Percentiles rank a stretch among this genome's conserved stretches.
phyloP scores from a whole-genome alignment of 2,329 filamentous ascomycete genomes.

The Arthrinium puccinioides region DNA sequence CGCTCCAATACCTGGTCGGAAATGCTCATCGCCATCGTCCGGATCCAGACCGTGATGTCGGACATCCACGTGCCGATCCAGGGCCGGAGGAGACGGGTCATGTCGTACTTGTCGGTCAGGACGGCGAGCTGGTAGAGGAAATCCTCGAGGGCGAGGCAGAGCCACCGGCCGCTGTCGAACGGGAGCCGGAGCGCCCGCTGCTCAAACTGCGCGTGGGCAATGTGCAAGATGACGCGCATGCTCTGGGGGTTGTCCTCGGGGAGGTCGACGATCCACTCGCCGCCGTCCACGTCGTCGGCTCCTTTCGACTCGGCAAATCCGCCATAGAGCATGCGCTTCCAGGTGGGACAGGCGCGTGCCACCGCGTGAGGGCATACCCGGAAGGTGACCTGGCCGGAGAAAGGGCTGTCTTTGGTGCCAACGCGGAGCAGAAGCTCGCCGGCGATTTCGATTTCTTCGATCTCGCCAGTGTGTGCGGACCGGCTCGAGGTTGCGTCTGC shows the following conservation, averaged over 20 bases:
- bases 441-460: no score
- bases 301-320: constrained; percentile 16
- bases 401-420: no score
- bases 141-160: background rate
- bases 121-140: background rate
- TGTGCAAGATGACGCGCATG: constrained; percentile 20
- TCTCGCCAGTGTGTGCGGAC: no score
- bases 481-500: no score
- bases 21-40: no score
- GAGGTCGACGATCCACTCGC: constrained; percentile 19
- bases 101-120: background rate
- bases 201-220: constrained; percentile 21
- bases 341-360: constrained; percentile 17
- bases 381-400: no score
- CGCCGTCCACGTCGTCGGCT: background rate
- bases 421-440: no score
- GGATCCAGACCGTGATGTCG: background rate
- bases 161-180: background rate
- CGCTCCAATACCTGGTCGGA: background rate
- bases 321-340: constrained; percentile 21
- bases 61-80: background rate
- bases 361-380: constrained; percentile 20
- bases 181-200: no score
- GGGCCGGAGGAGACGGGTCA: background rate
- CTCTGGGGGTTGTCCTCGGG: constrained; percentile 22